Conservation (phyloP, 148 eudicot species). For the Mesembryanthemum crystallinum region DNA sequence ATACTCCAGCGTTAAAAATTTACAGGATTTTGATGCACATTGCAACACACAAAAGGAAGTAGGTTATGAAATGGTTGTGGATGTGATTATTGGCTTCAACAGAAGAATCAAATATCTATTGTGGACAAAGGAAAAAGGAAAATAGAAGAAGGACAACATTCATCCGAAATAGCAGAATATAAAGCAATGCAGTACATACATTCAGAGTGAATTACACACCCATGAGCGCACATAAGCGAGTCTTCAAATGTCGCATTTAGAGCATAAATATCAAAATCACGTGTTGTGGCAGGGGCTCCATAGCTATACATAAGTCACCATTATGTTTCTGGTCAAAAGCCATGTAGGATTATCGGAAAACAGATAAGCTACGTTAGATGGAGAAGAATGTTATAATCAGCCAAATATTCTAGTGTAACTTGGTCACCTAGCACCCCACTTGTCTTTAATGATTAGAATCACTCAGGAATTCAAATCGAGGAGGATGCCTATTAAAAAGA, state of each 20-base stretch:
- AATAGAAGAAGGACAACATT: too few species aligned
- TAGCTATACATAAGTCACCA: slow-evolving; percentile 42
- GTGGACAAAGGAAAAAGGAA: neutral
- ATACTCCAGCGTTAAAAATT: neutral
- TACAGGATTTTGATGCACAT: neutral
- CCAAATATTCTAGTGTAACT: too few species aligned
- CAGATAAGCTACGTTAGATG: neutral
- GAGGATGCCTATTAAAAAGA: too few species aligned
- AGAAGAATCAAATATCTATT: neutral
- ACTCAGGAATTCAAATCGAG: too few species aligned
- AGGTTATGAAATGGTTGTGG: neutral
- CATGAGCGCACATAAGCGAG: slow-evolving; percentile 74
- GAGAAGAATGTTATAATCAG: neutral
- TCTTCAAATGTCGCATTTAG: slow-evolving; percentile 80
- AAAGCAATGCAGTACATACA: neutral
- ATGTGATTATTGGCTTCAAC: neutral
- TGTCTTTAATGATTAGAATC: too few species aligned
- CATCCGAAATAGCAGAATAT: neutral
- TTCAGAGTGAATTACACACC: slow-evolving; percentile 36
- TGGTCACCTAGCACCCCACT: too few species aligned
- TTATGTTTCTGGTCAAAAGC: neutral
- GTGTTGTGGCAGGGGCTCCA: slow-evolving; percentile 50
- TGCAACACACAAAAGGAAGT: neutral
- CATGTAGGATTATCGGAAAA: neutral
- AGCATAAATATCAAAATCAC: slow-evolving; percentile 75